Evolutionary conservation across 176 grass and related monocot genomes (phyloP), one percentile per base, ranked within the genome.

Genomic region (Canna indica): DNA sequence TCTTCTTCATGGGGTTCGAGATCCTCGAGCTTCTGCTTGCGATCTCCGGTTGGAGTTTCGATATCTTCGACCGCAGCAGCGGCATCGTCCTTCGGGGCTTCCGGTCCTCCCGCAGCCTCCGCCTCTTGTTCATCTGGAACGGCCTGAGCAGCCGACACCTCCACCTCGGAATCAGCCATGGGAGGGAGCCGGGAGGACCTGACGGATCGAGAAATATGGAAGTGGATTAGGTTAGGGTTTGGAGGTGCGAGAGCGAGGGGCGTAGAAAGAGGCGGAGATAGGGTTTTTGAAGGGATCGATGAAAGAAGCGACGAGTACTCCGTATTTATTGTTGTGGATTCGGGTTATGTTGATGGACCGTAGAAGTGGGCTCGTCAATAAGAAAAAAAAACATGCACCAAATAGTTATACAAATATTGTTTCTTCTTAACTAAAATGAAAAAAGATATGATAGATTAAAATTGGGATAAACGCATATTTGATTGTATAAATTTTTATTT

Each of bases 81-180:
- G 4, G 48, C 60, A 29, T 80, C 76, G 60, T 74, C 52, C 7
- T 52, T 54, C 1, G 48, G 11, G 24, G 67, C 16, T 27, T 71
- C 58, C 42, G 63, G 28, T 59, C 58, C 70, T 20, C 67, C 73
- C 28, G 72, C 71, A 0, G 69, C 71, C 28, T 86, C 82, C 75
- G 66, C 16, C 58, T 11, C 26, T 30, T 15, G 2, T 28, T 60
- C 26, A 3, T 9, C 58, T 16, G n/a, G n/a, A n/a, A 60, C 58
- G 27, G 13, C 26, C 58, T 60, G 58, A 13, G 20, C 20, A 29
- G 60, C 36, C 7, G 81, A 53, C 65, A 58, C 42, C 44, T 83
- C 64, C 7, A 70, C 73, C 26, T 85, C 81, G 28, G 82, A 62
- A 64, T 96, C 88, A 34, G 81, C 88, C 88, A 96, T 96, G 77